Evolutionary conservation across 345 rosid species (phyloP), one percentile per base, ranked within the genome.

Genomic region (Citrus unshiu): DNA sequence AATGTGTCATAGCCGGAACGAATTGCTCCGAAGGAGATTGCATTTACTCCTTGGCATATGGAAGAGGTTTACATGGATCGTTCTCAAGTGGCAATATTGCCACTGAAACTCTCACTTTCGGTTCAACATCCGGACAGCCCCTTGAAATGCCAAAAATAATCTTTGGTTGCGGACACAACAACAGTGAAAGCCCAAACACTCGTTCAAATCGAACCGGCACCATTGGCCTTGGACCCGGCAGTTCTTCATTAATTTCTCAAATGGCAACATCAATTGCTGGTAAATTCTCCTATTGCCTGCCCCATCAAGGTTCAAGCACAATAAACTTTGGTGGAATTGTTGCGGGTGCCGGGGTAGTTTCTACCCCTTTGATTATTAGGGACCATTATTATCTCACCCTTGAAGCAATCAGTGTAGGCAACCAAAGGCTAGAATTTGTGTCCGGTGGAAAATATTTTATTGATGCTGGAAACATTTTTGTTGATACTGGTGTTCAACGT

Each of bases 231-330:
- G 96, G 92, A 13, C 46, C 46, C 25, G 25, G 0, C 93, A 94
- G 0, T n/a, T 64, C 0, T 67, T 89, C 97, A 0, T 82, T 91
- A 16, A 68, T 88, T 59, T 70, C 91, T 6, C 94, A 89, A 83
- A 61, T 91, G 34, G 73, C 87, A 39, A 70, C 85, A 22, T 66
- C 84, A 0, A 84, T 88, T 59, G 85, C 77, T 0, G 86, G 86
- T 3, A 86, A 87, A 84, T 88, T 93, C 85, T 93, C 93, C 93
- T 90, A 89, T 37, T 91, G 94, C 81, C 76, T 90, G 80, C 83
- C 88, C 0, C 90, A 89, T 35, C 76, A 21, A 68, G 62, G 19
- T 4, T 68, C 89, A 25, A 89, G 89, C 84, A 88, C 81, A 68
- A 76, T 91, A 37, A 88, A 84, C 72, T 88, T 91, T n/a, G 92